phyloP scores from a whole-genome alignment of 2,329 filamentous ascomycete species.

The Penicillium sp. region DNA sequence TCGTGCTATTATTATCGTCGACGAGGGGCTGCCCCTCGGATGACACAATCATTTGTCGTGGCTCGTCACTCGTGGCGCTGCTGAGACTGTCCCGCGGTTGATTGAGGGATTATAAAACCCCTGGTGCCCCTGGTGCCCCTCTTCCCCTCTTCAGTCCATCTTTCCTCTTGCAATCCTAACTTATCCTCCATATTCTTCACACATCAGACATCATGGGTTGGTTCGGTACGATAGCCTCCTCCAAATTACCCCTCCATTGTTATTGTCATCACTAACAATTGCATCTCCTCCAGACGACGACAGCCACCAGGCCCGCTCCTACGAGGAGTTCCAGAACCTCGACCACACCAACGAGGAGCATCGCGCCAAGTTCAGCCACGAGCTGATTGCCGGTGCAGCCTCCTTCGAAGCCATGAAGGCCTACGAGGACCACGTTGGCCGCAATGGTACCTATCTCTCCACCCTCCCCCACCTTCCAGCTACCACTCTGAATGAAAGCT shows the following conservation, averaged over 20 bases:
- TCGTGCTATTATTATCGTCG: neutral
- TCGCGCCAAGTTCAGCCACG: slow-evolving; percentile 70
- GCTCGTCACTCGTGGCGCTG: neutral
- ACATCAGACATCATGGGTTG: slow-evolving; percentile 23
- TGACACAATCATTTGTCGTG: neutral
- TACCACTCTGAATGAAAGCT: neutral
- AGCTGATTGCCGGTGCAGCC: slow-evolving; percentile 75
- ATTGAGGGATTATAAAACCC: neutral
- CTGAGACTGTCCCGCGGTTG: too few species aligned
- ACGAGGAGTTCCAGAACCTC: slow-evolving; percentile 16
- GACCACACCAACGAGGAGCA: slow-evolving; percentile 48
- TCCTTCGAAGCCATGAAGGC: slow-evolving; percentile 80
- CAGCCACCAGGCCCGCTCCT: slow-evolving; percentile 18
- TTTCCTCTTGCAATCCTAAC: neutral
- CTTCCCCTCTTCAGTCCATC: neutral
- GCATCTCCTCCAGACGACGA: slow-evolving; percentile 6
- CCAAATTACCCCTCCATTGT: neutral
- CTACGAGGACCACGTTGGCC: slow-evolving; percentile 74
- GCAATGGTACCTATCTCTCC: slow-evolving; percentile 58
- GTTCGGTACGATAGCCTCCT: slow-evolving; percentile 20
- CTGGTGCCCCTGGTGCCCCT: neutral
- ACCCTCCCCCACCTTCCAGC: neutral
- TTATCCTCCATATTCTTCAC: neutral
- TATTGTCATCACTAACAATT: neutral
- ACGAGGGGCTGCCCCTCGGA: neutral